Evolutionary conservation across 768 basidiomycete species (phyloP).

Genomic region (Thelephora ganbajun): DNA sequence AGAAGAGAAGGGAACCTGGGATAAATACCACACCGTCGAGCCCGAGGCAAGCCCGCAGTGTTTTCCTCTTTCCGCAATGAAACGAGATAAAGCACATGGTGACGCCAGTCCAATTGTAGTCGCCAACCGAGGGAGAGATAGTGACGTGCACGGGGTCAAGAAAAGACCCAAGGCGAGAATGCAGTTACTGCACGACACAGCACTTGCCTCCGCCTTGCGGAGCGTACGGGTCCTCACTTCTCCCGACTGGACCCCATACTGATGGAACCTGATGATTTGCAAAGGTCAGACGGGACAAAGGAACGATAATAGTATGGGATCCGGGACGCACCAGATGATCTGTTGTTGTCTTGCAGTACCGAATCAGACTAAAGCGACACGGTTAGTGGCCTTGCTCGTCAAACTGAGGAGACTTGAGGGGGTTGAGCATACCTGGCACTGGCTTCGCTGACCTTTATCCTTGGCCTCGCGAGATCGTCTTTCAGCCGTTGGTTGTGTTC

Average conservation of each 20-base stretch:
- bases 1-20: not conserved
- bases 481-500: slow-evolving; percentile 64
- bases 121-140: not conserved
- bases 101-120: not conserved
- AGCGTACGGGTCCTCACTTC: slow-evolving; percentile 81
- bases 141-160: not conserved
- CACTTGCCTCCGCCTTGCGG: slow-evolving; percentile 45
- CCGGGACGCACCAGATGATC: slow-evolving; percentile 44
- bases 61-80: not conserved
- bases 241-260: slow-evolving; percentile 93
- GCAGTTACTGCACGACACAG: slow-evolving; percentile 43
- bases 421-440: slow-evolving; percentile 35
- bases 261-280: slow-evolving; percentile 58
- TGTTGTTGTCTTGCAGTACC: slow-evolving; percentile 59
- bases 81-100: not conserved
- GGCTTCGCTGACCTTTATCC: slow-evolving; percentile 64
- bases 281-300: slow-evolving; percentile 8
- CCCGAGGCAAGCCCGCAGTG: not conserved
- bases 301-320: not conserved
- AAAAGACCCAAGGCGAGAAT: too few species aligned
- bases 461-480: slow-evolving; percentile 59
- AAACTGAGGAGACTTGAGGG: not conserved
- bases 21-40: not conserved
- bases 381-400: not conserved
- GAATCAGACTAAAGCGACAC: slow-evolving; percentile 38